phyloP scores from a whole-genome alignment of 2,329 filamentous ascomycete genomes.

The Apiospora saccharicola region DNA sequence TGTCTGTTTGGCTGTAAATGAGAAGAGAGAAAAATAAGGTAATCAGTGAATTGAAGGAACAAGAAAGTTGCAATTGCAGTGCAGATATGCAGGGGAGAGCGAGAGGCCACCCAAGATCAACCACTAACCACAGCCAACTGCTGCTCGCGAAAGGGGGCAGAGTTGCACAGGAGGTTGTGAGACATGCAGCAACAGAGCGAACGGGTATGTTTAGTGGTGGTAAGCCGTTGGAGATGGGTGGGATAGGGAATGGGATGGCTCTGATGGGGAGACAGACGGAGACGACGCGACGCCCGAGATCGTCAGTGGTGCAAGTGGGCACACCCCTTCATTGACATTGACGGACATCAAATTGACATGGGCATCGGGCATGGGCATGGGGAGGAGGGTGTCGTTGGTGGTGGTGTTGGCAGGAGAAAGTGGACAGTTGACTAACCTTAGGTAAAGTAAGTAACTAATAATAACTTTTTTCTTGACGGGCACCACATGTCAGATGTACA shows the following conservation, averaged over 20 bases:
- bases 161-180: conserved; percentile 19
- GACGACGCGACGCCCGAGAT: conserved; percentile 16
- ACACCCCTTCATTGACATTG: conserved; percentile 13
- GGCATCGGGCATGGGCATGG: background rate
- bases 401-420: conserved; percentile 12
- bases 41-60: conserved; percentile 4
- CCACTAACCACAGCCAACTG: background rate
- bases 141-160: conserved; percentile 15
- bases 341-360: background rate
- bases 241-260: conserved; percentile 6
- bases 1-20: background rate
- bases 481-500: conserved; percentile 17
- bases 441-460: conserved; percentile 14
- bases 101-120: conserved; percentile 9
- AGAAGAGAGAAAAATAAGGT: background rate
- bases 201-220: conserved; percentile 17
- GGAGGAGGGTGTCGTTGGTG: background rate
- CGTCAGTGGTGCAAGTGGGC: conserved; percentile 19
- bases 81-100: conserved; percentile 16
- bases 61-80: conserved; percentile 8
- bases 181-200: conserved; percentile 18
- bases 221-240: conserved; percentile 20
- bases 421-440: conserved; percentile 8
- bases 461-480: conserved; percentile 8
- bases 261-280: conserved; percentile 18